These are phyloP conservation scores for Stentor roeselii DNA, from an alignment of 73 alveolate genomes.

Conservation along the genomic window DNA sequence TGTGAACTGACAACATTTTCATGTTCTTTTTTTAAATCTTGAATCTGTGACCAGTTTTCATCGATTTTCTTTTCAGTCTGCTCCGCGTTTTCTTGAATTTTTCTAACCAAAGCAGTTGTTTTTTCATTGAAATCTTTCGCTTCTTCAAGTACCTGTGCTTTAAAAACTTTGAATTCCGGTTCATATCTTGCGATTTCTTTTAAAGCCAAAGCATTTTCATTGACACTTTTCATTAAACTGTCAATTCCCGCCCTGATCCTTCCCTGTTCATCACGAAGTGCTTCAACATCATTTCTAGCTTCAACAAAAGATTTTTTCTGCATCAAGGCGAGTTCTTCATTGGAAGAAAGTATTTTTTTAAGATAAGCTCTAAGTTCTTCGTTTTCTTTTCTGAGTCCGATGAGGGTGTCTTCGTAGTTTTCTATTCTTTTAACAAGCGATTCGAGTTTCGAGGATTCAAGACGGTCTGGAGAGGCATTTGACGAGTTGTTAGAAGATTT, in stretches of 20 bases:
- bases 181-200: background rate
- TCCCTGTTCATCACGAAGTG: background rate
- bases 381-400: background rate
- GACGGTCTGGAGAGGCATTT: background rate
- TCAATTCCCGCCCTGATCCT: background rate
- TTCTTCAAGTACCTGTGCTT: background rate
- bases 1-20: background rate
- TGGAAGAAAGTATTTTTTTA: background rate
- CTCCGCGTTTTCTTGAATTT: background rate
- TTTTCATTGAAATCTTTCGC: background rate
- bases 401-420: slow-evolving; percentile 1
- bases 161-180: background rate
- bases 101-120: background rate
- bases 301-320: background rate
- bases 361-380: background rate
- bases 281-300: background rate
- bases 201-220: background rate
- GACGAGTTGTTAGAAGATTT: background rate
- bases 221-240: background rate
- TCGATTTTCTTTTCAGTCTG: background rate
- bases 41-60: background rate
- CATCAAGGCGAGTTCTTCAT: background rate
- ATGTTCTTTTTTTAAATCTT: background rate
- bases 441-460: background rate
- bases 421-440: background rate